These are phyloP conservation scores for Marasmius tenuissimus DNA, from an alignment of 1,284 basidiomycete species.

Conservation along the genomic window DNA sequence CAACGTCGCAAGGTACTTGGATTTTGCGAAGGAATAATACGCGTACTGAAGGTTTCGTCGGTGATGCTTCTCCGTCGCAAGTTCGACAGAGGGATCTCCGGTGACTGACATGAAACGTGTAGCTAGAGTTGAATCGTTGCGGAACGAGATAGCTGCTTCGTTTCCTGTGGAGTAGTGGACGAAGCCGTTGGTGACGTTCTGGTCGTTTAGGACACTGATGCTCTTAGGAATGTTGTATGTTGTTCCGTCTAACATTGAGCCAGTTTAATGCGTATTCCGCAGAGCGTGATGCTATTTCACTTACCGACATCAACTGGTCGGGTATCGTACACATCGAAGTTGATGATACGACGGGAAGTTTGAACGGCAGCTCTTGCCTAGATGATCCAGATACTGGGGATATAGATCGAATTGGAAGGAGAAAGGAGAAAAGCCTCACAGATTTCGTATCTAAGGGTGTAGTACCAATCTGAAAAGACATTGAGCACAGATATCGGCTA, in stretches of 20 bases:
- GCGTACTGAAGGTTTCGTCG: background rate
- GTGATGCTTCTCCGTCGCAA: constrained; percentile 4
- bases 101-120: background rate
- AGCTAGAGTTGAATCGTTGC: background rate
- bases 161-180: background rate
- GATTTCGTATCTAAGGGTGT: background rate
- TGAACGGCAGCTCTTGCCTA: background rate
- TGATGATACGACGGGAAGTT: background rate
- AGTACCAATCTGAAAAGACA: background rate
- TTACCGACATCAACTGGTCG: background rate
- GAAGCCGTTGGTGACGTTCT: background rate
- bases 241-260: background rate
- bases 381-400: background rate
- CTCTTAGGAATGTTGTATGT: background rate
- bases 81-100: background rate
- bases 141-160: background rate
- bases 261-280: background rate
- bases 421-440: background rate
- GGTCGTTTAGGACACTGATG: background rate
- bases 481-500: background rate
- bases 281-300: background rate
- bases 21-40: background rate
- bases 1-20: background rate
- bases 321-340: background rate
- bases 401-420: background rate